Evolutionary conservation across 768 basidiomycete species (phyloP).

Genomic region (Rhizopogon vulgaris): DNA sequence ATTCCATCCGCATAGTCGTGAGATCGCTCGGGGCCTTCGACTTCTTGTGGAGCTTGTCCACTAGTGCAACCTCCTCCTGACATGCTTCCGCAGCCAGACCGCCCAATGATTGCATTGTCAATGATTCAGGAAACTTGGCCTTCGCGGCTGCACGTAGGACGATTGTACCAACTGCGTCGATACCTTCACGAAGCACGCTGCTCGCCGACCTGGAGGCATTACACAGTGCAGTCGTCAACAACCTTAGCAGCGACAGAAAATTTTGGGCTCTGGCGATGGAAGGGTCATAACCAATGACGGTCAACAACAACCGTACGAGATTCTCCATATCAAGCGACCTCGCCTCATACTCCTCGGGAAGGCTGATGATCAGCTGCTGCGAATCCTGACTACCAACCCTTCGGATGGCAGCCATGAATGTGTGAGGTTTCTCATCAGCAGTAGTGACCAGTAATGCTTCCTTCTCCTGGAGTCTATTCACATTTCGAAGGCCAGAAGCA

Average conservation of each 20-base stretch:
- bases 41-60: constrained; percentile 33
- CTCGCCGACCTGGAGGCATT: constrained; percentile 47
- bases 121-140: constrained; percentile 34
- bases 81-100: constrained; percentile 1
- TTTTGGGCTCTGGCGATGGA: constrained; percentile 60
- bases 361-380: constrained; percentile 35
- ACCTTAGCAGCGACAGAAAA: constrained; percentile 58
- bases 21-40: constrained; percentile 49
- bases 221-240: constrained; percentile 52
- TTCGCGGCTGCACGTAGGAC: constrained; percentile 40
- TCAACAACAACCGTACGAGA: constrained; percentile 66
- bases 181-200: constrained; percentile 56
- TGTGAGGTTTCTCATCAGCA: constrained; percentile 69
- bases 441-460: constrained; percentile 65
- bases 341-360: constrained; percentile 54
- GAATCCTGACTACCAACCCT: constrained; percentile 35
- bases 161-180: constrained; percentile 58
- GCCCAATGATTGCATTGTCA: constrained; percentile 14
- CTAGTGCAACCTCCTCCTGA: constrained; percentile 24
- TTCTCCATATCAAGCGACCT: constrained; percentile 54
- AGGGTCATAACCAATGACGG: constrained; percentile 74
- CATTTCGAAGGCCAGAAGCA: constrained; percentile 59
- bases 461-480: constrained; percentile 58
- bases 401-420: constrained; percentile 52
- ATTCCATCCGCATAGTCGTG: constrained; percentile 57